Percentiles rank a stretch among this genome's conserved stretches.
Evolutionary conservation across 331 rosid species (phyloP).

Genomic region (Malus hybrid): DNA sequence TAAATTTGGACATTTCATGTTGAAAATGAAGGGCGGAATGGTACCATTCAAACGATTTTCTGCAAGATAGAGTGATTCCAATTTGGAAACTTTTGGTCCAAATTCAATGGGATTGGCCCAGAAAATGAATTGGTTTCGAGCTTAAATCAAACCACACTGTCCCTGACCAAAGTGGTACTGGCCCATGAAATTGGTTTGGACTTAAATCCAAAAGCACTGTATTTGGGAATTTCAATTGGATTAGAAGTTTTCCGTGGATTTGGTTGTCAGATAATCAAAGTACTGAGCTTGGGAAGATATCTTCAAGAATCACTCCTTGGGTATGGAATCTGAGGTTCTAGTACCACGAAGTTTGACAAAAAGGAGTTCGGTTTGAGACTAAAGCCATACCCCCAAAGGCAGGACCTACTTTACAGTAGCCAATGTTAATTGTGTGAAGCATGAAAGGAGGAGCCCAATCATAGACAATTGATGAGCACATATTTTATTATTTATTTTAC

Average conservation of each 20-base stretch:
- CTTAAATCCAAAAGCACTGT: too few relatives aligned
- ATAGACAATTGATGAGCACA: not conserved
- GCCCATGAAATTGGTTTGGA: too few relatives aligned
- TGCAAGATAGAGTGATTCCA: too few relatives aligned
- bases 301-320: not conserved
- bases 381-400: not conserved
- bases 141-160: too few relatives aligned
- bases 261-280: not conserved
- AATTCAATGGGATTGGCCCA: rapidly evolving
- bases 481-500: too few relatives aligned
- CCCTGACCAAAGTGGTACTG: too few relatives aligned
- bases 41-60: too few relatives aligned
- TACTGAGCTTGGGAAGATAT: not conserved
- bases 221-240: not conserved
- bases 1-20: not conserved
- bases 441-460: not conserved
- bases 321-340: not conserved
- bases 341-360: not conserved
- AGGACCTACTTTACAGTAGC: not conserved
- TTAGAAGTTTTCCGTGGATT: not conserved
- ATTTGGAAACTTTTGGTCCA: too few relatives aligned
- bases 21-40: not conserved
- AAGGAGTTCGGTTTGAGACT: not conserved
- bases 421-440: not conserved
- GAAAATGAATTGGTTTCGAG: too few relatives aligned